Conservation (phyloP, 805 yeast species). For the Lipomyces starkeyi region DNA sequence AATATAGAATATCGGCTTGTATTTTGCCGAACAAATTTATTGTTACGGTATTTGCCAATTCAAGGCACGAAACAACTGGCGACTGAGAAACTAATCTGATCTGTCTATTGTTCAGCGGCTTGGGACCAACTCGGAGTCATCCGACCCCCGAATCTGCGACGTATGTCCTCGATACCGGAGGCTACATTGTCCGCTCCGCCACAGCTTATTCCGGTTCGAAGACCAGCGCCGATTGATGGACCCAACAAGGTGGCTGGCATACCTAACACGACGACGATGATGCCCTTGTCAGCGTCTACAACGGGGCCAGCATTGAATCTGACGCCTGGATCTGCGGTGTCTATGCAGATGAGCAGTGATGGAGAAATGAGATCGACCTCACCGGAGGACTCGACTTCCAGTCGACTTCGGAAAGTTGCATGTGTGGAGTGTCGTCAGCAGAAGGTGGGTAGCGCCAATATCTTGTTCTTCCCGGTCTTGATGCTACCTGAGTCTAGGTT, state of each 20-base stretch:
- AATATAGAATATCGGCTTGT: background rate
- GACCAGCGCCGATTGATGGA: background rate
- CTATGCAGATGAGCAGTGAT: slow-evolving; percentile 19
- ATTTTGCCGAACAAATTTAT: background rate
- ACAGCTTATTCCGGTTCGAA: background rate
- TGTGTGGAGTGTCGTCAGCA: slow-evolving; percentile 97
- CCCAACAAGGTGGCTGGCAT: background rate
- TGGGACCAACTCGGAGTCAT: background rate
- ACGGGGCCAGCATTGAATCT: background rate
- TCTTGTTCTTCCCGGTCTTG: background rate
- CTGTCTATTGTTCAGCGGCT: too few species aligned
- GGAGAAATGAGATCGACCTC: slow-evolving; percentile 25
- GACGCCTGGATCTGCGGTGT: background rate
- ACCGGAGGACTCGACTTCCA: slow-evolving; percentile 28
- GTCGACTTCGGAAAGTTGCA: slow-evolving; percentile 56
- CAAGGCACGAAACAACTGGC: too few species aligned
- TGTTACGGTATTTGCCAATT: background rate
- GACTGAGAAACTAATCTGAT: too few species aligned
- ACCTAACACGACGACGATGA: background rate
- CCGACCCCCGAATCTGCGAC: background rate
- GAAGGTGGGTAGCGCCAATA: slow-evolving; percentile 51
- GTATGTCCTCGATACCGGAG: background rate
- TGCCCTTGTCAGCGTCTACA: background rate
- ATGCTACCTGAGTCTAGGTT: slow-evolving; percentile 49
- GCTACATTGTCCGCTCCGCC: background rate